phyloP scores from a whole-genome alignment of 805 yeast genomes.

The Pichia phayaonensis region DNA sequence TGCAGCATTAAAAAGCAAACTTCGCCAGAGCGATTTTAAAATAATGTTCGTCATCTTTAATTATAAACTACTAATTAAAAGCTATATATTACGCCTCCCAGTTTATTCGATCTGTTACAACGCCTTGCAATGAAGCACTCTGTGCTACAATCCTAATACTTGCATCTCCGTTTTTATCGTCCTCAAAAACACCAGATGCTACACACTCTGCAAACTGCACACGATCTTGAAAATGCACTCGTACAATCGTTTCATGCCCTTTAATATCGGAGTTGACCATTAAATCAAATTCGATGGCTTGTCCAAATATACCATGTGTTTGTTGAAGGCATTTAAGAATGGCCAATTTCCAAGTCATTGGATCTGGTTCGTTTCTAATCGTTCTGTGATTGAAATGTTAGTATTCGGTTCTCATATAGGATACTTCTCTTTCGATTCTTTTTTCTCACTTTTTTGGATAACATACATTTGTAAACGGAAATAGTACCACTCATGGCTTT shows the following conservation, averaged over 20 bases:
- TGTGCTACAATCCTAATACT: not conserved
- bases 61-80: not conserved
- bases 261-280: conserved; percentile 2
- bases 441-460: not conserved
- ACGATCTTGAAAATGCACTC: conserved; percentile 20
- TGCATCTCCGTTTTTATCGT: conserved; percentile 11
- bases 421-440: not conserved
- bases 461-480: conserved; percentile 13
- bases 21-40: not conserved
- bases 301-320: conserved; percentile 24
- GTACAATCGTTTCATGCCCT: conserved; percentile 11
- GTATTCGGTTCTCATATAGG: not conserved
- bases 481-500: conserved; percentile 14
- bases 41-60: not conserved
- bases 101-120: not conserved
- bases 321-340: conserved; percentile 18
- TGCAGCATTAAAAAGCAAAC: too few relatives aligned
- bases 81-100: not conserved
- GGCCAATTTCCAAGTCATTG: conserved; percentile 24
- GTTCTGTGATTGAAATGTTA: conserved; percentile 2
- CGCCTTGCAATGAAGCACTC: conserved; percentile 6
- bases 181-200: conserved; percentile 9
- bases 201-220: conserved; percentile 14
- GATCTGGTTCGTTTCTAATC: not conserved
- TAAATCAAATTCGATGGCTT: conserved; percentile 22